Base-by-base conservation (phyloP, 2,329 filamentous ascomycete species). In the Tolypocladium ophioglossoides region DNA sequence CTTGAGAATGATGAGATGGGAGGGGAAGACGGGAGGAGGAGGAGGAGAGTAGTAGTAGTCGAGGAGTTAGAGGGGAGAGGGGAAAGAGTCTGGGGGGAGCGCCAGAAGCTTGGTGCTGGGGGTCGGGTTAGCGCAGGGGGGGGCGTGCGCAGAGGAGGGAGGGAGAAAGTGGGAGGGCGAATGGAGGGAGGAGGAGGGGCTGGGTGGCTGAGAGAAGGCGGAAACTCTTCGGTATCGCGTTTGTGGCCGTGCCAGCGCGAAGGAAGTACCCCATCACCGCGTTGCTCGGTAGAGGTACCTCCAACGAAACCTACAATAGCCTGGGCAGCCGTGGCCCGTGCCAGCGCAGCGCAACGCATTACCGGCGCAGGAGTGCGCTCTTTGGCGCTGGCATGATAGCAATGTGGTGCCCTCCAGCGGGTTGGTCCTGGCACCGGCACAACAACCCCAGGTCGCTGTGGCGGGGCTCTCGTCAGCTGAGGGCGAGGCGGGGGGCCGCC, bases 141-240 rank as follows among this genome's bases (percentile, higher is more conserved):
- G 61, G 58, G 56, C 46, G 54, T 39, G 44, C 50, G 53, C 24
- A 56, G 56, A 57, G 54, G 58, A 59, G 57, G 59, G 58, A 60
- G 56, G 53, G 58, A 62, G 55, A 57, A 52, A 51, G 54, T 55
- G 58, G 57, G 55, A 56, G 51, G 52, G 53, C 54, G 50, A 41
- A 37, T 52, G 51, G 48, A 37, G 30, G 52, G 61, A 30, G 20
- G 30, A 27, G 52, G 56, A 59, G 56, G 56, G 57, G 57, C 52
- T 56, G 63, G 64, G 65, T 66, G 63, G 63, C 62, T 67, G 63
- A 64, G 57, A 24, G 55, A 56, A 58, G 57, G 59, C 53, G 57
- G 61, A 59, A 58, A 53, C 54, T 58, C 57, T 61, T 58, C 18
- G 27, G 44, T 27, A 27, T 47, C 44, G 44, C 44, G 44, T 47